Evolutionary conservation across 257 asterid species (phyloP).

Genomic region (Scutellaria baicalensis): DNA sequence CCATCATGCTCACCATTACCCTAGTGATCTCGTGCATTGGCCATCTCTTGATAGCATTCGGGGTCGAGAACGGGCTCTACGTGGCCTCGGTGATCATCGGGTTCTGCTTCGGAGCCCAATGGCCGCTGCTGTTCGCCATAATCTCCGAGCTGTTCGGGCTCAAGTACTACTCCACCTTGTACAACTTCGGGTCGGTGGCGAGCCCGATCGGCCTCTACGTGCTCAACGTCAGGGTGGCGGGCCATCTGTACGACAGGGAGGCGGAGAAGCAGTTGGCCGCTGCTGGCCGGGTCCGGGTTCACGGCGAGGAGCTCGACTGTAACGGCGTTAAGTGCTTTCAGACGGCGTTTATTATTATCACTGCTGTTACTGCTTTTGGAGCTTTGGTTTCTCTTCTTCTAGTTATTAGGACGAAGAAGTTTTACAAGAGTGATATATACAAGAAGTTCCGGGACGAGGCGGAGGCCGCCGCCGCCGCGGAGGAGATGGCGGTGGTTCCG

Average conservation of each 20-base stretch:
- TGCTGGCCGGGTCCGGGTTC: conserved; percentile 15
- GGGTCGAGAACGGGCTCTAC: conserved; percentile 54
- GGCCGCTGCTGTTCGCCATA: conserved; percentile 76
- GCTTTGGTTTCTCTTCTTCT: conserved; percentile 47
- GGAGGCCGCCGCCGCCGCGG: conserved; percentile 22
- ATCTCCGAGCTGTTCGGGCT: conserved; percentile 79
- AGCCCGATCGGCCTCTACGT: conserved; percentile 70
- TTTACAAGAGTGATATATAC: conserved; percentile 71
- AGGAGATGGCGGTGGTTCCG: conserved; percentile 20
- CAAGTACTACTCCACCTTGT: conserved; percentile 66
- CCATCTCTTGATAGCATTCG: conserved; percentile 57
- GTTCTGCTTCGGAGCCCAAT: conserved; percentile 82
- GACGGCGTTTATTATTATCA: conserved; percentile 54
- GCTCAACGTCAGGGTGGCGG: conserved; percentile 54
- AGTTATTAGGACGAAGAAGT: conserved; percentile 58
- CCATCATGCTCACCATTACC: conserved; percentile 45
- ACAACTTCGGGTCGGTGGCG: conserved; percentile 73
- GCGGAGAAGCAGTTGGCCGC: conserved; percentile 49
- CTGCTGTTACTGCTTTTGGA: conserved; percentile 57
- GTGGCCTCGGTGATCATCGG: conserved; percentile 71
- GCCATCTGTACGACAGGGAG: conserved; percentile 62
- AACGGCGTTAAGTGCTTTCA: conserved; percentile 51
- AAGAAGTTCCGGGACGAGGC: conserved; percentile 43
- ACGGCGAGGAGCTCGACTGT: conserved; percentile 54
- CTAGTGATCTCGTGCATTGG: conserved; percentile 48